These are phyloP conservation scores for Diaporthe vexans DNA, from an alignment of 2,329 filamentous ascomycete species.

Conservation along the genomic window DNA sequence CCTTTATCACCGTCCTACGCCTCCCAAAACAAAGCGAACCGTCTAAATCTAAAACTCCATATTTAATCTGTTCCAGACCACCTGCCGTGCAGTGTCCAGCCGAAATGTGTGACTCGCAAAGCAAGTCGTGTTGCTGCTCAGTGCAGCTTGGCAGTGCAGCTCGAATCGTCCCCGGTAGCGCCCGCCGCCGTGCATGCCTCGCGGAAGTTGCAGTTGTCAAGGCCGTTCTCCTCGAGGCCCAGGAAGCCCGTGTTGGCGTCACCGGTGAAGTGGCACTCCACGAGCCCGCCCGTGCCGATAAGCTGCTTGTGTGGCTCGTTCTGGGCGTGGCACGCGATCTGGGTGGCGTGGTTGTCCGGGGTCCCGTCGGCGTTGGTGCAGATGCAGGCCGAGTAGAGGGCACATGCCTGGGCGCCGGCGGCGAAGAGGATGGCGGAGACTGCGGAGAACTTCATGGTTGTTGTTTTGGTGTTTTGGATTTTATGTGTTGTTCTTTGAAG, in stretches of 20 bases:
- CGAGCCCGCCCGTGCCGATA: neutral
- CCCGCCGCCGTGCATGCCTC: neutral
- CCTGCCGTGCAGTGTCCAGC: neutral
- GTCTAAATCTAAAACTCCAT: neutral
- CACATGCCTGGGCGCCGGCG: neutral
- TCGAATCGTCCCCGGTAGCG: neutral
- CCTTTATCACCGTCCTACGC: neutral
- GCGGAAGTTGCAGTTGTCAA: conserved; percentile 4
- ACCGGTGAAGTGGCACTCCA: conserved; percentile 10
- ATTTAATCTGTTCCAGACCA: neutral
- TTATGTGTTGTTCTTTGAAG: too few relatives aligned
- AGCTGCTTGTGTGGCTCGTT: conserved; percentile 5
- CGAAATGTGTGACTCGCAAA: too few relatives aligned
- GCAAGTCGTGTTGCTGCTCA: neutral
- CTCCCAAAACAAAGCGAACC: neutral
- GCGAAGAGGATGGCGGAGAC: conserved; percentile 15
- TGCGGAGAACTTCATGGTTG: conserved; percentile 1
- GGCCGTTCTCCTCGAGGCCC: neutral
- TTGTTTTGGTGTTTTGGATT: neutral
- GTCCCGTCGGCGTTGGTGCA: conserved; percentile 3
- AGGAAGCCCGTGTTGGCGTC: neutral
- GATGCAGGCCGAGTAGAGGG: conserved; percentile 7
- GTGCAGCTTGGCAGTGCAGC: neutral
- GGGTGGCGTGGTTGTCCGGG: neutral
- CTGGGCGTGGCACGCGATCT: neutral